Evolutionary conservation across 1,284 basidiomycete species (phyloP).

Genomic region (Trichosporon coremiiforme): DNA sequence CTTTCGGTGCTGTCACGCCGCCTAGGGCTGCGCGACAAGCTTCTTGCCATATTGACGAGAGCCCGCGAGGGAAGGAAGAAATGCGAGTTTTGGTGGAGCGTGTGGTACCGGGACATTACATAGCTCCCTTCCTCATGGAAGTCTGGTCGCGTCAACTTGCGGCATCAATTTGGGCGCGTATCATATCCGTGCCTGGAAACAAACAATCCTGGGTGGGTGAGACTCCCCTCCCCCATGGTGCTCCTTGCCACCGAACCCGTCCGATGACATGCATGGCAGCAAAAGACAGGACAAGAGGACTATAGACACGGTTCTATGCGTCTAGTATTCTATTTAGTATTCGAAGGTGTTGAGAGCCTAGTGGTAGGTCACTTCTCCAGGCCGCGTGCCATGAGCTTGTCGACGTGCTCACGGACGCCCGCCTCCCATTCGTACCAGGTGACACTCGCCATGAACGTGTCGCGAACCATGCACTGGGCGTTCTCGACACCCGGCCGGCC

Average conservation of each 20-base stretch:
- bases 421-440: conserved; percentile 50
- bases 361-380: neutral
- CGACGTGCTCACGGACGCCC: conserved; percentile 41
- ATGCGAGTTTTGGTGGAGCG: neutral
- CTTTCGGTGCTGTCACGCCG: conserved; percentile 16
- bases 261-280: neutral
- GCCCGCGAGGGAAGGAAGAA: neutral
- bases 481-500: conserved; percentile 38
- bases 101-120: neutral
- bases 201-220: conserved; percentile 5
- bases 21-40: conserved; percentile 14
- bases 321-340: neutral
- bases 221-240: neutral
- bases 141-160: conserved; percentile 15
- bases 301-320: conserved; percentile 8
- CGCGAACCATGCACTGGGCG: conserved; percentile 35
- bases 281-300: neutral
- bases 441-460: conserved; percentile 46
- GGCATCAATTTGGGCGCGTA: conserved; percentile 14
- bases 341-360: neutral
- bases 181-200: neutral
- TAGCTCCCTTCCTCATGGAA: neutral
- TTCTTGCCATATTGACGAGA: conserved; percentile 12
- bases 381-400: conserved; percentile 36
- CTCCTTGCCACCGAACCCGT: neutral